Evolutionary conservation across 768 basidiomycete genomes (phyloP).

Genomic region (Mycena haematopus): DNA sequence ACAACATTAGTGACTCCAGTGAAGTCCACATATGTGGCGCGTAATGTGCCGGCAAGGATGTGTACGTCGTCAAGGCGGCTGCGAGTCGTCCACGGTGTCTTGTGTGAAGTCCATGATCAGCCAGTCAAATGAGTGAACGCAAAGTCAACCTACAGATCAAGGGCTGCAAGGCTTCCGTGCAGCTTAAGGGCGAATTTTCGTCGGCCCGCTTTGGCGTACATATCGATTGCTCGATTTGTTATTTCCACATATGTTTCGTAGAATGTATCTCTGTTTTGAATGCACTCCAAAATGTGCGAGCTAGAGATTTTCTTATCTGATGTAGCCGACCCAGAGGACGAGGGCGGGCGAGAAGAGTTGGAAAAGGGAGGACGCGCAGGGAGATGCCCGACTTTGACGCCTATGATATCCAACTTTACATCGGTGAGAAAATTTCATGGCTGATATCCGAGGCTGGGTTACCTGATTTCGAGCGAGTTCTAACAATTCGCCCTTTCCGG

Average conservation of each 20-base stretch:
- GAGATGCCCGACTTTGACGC: conserved; percentile 74
- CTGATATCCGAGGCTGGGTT: conserved; percentile 27
- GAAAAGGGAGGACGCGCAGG: conserved; percentile 79
- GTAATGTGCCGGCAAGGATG: conserved; percentile 86
- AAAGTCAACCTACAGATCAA: conserved; percentile 75
- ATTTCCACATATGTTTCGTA: conserved; percentile 77
- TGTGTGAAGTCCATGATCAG: conserved; percentile 11
- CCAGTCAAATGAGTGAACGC: conserved; percentile 1
- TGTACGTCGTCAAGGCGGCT: conserved; percentile 72
- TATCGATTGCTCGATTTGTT: conserved; percentile 84
- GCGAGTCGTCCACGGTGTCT: conserved; percentile 73
- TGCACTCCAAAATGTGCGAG: conserved; percentile 62
- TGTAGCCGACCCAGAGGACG: conserved; percentile 31
- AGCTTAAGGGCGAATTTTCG: conserved; percentile 86
- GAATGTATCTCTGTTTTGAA: conserved; percentile 65
- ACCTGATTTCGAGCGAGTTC: conserved; percentile 92
- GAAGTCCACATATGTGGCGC: conserved; percentile 83
- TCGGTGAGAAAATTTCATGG: conserved; percentile 9
- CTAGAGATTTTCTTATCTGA: conserved; percentile 56
- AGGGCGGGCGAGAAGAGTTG: conserved; percentile 43
- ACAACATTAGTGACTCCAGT: conserved; percentile 80
- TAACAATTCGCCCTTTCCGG: conserved; percentile 86
- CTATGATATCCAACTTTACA: conserved; percentile 82
- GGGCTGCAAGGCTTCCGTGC: conserved; percentile 84
- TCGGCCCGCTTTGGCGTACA: conserved; percentile 83